These are phyloP conservation scores for Backusella macrospora DNA, from an alignment of 192 early-diverging fungal genomes.

Conservation along the genomic window DNA sequence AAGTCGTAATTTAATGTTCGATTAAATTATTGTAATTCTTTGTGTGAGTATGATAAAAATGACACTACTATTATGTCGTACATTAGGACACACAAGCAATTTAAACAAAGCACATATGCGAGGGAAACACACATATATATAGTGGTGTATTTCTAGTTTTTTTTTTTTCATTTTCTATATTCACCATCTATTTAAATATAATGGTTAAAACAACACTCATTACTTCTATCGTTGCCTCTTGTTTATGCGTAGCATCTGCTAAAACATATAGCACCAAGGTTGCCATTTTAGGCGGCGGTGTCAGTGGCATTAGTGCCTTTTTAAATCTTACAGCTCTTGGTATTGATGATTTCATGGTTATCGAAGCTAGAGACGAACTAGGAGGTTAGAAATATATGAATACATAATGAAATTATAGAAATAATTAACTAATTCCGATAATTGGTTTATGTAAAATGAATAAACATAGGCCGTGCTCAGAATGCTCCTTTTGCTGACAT, in stretches of 20 bases:
- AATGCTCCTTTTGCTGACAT: slow-evolving; percentile 34
- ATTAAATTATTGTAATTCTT: too few relatives aligned
- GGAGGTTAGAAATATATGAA: slow-evolving; percentile 24
- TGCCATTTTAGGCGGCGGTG: slow-evolving; percentile 46
- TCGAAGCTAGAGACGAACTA: slow-evolving; percentile 38
- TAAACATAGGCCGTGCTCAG: slow-evolving; percentile 31
- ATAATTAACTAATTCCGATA: not conserved
- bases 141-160: not conserved
- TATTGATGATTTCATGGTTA: slow-evolving; percentile 42
- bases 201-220: slow-evolving; percentile 9
- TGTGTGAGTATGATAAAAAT: not conserved
- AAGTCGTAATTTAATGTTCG: too few relatives aligned
- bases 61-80: not conserved
- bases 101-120: not conserved
- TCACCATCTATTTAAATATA: not conserved
- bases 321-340: slow-evolving; percentile 31
- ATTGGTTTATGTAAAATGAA: not conserved
- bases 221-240: not conserved
- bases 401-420: not conserved
- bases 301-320: slow-evolving; percentile 41
- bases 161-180: not conserved
- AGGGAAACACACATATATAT: not conserved
- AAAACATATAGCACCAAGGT: slow-evolving; percentile 37
- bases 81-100: not conserved
- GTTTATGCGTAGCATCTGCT: not conserved